Evolutionary conservation across 2,329 filamentous ascomycete species (phyloP).

Genomic region (Ophiostoma tasmaniense): DNA sequence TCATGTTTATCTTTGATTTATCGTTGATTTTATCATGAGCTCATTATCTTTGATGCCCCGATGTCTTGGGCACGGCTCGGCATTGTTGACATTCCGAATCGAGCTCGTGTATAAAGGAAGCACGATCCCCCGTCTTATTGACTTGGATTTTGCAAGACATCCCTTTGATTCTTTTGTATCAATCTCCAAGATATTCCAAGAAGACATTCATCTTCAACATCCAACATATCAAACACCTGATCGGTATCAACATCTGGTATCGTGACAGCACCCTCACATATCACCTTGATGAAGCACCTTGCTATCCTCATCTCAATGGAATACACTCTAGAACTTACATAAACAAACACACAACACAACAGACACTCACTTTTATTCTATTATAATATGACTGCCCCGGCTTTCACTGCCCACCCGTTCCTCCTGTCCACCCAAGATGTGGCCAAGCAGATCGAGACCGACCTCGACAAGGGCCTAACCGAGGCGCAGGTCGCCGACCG

Average conservation of each 20-base stretch:
- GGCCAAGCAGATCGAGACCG: constrained; percentile 51
- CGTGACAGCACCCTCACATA: not conserved
- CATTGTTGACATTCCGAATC: not conserved
- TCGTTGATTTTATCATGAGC: not conserved
- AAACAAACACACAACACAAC: not conserved
- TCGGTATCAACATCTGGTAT: not conserved
- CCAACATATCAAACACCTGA: not conserved
- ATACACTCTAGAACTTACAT: constrained; percentile 7
- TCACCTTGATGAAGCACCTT: constrained; percentile 10
- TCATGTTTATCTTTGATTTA: not conserved
- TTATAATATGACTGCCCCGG: constrained; percentile 10
- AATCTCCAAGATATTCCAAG: not conserved
- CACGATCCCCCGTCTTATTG: not conserved
- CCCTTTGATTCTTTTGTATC: not conserved
- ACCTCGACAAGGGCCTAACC: constrained; percentile 59
- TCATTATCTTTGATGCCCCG: not conserved
- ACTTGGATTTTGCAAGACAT: not conserved
- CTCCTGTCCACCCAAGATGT: constrained; percentile 55
- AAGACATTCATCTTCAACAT: not conserved
- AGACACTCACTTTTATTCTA: not conserved
- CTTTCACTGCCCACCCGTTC: constrained; percentile 48
- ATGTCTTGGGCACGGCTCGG: not conserved
- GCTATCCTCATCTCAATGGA: constrained; percentile 10
- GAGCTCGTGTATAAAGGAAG: constrained; percentile 6
- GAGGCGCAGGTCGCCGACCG: constrained; percentile 50